Evolutionary conservation across 2,329 filamentous ascomycete species (phyloP).

Genomic region (Fonsecaea pugnacius): DNA sequence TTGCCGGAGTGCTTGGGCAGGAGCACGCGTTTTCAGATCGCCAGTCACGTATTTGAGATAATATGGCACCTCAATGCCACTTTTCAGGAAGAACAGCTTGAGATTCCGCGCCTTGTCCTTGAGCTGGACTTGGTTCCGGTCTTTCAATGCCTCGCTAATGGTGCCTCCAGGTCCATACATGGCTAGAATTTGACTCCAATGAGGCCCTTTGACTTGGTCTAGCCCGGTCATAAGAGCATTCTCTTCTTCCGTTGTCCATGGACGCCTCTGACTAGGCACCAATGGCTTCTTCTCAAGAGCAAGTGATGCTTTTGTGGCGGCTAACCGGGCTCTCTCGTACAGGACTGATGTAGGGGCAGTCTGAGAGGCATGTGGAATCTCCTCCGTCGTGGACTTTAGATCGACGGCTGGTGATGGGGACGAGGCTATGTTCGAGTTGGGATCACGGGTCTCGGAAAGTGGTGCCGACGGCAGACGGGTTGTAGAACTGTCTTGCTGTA

Average conservation of each 20-base stretch:
- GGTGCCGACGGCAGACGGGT: slow-evolving; percentile 4
- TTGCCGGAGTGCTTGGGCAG: slow-evolving; percentile 61
- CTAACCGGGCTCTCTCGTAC: slow-evolving; percentile 62
- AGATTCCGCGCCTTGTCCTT: slow-evolving; percentile 62
- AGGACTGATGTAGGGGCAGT: slow-evolving; percentile 60
- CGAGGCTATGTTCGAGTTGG: slow-evolving; percentile 5
- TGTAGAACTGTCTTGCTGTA: slow-evolving; percentile 18
- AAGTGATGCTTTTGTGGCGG: slow-evolving; percentile 61
- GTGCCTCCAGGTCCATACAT: slow-evolving; percentile 81
- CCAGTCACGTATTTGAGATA: slow-evolving; percentile 87
- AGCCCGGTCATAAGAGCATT: slow-evolving; percentile 87
- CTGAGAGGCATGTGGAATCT: slow-evolving; percentile 48
- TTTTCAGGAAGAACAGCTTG: slow-evolving; percentile 56
- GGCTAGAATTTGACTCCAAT: slow-evolving; percentile 89
- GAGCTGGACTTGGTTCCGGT: slow-evolving; percentile 58
- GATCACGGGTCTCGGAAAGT: slow-evolving; percentile 20
- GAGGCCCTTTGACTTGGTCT: slow-evolving; percentile 84
- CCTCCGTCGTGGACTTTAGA: not conserved
- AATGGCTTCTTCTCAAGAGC: slow-evolving; percentile 58
- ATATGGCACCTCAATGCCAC: slow-evolving; percentile 85
- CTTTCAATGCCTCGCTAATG: slow-evolving; percentile 69
- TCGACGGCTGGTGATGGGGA: slow-evolving; percentile 10
- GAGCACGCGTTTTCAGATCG: slow-evolving; percentile 82
- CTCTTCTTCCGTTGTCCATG: slow-evolving; percentile 88
- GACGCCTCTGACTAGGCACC: slow-evolving; percentile 66